Evolutionary conservation across 192 early-diverging fungal species (phyloP), one percentile per base, ranked within the genome.

Genomic region (Coemansia sp.): DNA sequence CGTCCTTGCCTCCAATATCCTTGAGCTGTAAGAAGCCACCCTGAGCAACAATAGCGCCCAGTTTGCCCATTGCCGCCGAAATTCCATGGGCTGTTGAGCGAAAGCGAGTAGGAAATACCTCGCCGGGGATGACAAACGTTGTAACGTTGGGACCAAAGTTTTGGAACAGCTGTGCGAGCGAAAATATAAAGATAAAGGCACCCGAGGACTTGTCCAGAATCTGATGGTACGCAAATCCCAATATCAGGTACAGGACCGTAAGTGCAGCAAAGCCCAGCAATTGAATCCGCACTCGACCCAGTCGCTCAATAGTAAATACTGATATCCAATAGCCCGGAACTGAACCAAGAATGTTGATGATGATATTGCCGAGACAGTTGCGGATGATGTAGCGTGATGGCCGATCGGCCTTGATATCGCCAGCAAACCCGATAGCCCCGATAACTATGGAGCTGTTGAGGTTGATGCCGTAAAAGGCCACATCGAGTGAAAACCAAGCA

Each of bases 101-200:
- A 72, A 91, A 92, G 13, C 91, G 87, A 7, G 92, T 94, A 3
- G 92, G 92, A 72, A 91, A 94, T 18, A 89, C 86, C 72, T 94
- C 92, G 61, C 90, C 91, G 47, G 92, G 92, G 46, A 93, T 87
- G 41, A 94, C 89, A 72, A 94, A 94, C 0, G 92, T 93, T 4
- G 95, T 98, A 11, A 89, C 71, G 82, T 98, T 98, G 64, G 96
- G 96, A 29, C 96, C 96, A 85, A 94, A 98, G 85, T 98, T 95
- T 86, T 93, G 93, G 84, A 96, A 94, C 69, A 94, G 76, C 66
- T 91, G 88, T 0, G 90, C 87, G 11, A 86, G 52, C 0, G 86
- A 79, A 72, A 87, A 92, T 24, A 92, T 64, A n/a, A 90, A 83
- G 20, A 90, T 87, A 68, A 90, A 92, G 8, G 87, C 85, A 6